phyloP scores from a whole-genome alignment of 2,329 filamentous ascomycete genomes.

The Colletotrichum shisoi region DNA sequence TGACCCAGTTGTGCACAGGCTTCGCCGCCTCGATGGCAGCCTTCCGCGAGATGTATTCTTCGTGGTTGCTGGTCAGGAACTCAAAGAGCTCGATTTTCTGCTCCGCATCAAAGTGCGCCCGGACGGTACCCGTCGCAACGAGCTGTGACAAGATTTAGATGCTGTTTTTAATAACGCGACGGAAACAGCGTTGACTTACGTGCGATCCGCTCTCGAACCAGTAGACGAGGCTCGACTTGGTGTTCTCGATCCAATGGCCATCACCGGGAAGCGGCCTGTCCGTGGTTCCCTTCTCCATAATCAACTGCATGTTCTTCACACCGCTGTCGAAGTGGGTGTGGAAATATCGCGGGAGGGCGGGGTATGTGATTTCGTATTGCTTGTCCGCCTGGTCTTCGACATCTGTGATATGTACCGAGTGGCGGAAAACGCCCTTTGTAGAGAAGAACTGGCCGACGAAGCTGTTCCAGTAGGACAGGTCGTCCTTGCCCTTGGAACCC shows the following conservation, averaged over 20 bases:
- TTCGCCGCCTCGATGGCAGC: slow-evolving; percentile 68
- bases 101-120: slow-evolving; percentile 78
- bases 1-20: slow-evolving; percentile 69
- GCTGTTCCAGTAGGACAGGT: slow-evolving; percentile 77
- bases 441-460: slow-evolving; percentile 88
- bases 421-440: slow-evolving; percentile 75
- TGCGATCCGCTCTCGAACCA: slow-evolving; percentile 87
- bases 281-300: slow-evolving; percentile 72
- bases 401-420: slow-evolving; percentile 68
- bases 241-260: slow-evolving; percentile 77
- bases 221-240: slow-evolving; percentile 82
- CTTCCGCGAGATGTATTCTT: slow-evolving; percentile 82
- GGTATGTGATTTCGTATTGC: slow-evolving; percentile 83
- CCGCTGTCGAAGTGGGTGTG: slow-evolving; percentile 88
- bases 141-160: slow-evolving; percentile 59
- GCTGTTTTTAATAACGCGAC: background rate
- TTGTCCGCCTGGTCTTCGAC: slow-evolving; percentile 70
- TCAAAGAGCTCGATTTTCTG: slow-evolving; percentile 87
- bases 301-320: slow-evolving; percentile 83
- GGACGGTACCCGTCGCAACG: slow-evolving; percentile 77
- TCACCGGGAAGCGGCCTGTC: slow-evolving; percentile 68
- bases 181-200: slow-evolving; percentile 59
- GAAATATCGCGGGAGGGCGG: slow-evolving; percentile 87
- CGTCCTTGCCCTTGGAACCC: slow-evolving; percentile 68
- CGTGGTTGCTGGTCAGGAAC: slow-evolving; percentile 77